Percentiles rank a stretch among this genome's conserved stretches.
phyloP scores from a whole-genome alignment of 306 rosid species.

The Fragaria ananassa region DNA sequence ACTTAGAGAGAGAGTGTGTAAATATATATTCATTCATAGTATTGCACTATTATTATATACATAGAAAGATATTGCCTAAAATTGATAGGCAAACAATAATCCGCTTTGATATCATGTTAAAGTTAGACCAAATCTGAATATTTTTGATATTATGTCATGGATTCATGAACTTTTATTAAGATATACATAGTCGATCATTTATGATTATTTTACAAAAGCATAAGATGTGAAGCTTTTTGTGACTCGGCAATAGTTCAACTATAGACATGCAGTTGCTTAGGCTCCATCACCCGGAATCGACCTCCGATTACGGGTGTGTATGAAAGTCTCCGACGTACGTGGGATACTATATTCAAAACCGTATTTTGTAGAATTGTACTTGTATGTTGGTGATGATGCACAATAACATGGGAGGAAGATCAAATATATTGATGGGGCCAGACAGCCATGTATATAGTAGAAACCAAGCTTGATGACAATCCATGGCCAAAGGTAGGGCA shows the following conservation, averaged over 20 bases:
- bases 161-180: background rate
- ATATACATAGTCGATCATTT: background rate
- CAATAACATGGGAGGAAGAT: conserved; percentile 34
- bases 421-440: conserved; percentile 35
- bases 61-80: background rate
- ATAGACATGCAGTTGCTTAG: background rate
- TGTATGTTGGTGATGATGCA: conserved; percentile 20
- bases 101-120: background rate
- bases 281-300: background rate
- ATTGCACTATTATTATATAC: background rate
- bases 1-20: conserved; percentile 12
- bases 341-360: background rate
- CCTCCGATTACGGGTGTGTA: background rate
- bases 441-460: conserved; percentile 26
- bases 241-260: background rate
- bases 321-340: background rate
- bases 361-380: background rate
- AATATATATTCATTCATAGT: conserved; percentile 1
- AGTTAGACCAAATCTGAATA: background rate
- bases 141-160: background rate
- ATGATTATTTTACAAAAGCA: background rate
- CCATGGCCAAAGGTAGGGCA: conserved; percentile 64
- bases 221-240: background rate
- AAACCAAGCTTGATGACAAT: conserved; percentile 30
- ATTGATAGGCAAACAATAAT: background rate